Evolutionary conservation across 176 grass and related monocot genomes (phyloP).

Genomic region (Triticum dicoccoides): DNA sequence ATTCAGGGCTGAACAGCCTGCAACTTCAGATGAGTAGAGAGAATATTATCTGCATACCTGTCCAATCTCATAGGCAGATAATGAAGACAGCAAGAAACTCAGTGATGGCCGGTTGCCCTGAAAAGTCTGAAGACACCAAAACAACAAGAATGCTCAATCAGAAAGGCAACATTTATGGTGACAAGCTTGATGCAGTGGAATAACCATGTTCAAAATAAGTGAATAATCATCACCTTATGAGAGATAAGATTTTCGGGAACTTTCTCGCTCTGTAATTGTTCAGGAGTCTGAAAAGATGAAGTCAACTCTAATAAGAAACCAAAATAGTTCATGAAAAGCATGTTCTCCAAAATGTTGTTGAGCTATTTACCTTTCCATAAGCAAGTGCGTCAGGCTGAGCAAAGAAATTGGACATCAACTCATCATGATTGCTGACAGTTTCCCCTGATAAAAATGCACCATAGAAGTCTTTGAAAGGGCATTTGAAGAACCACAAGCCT

Average conservation of each 20-base stretch:
- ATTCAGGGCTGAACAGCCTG: neutral
- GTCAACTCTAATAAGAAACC: constrained; percentile 10
- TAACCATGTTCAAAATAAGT: neutral
- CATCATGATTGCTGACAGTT: constrained; percentile 94
- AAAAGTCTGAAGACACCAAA: constrained; percentile 59
- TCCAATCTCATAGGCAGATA: constrained; percentile 84
- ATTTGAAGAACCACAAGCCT: constrained; percentile 15
- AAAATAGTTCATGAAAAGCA: constrained; percentile 15
- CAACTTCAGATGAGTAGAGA: constrained; percentile 1
- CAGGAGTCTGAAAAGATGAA: constrained; percentile 65
- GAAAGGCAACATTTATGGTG: constrained; percentile 27
- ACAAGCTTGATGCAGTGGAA: neutral
- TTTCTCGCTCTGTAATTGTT: constrained; percentile 68
- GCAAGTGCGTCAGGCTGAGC: constrained; percentile 99
- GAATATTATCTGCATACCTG: constrained; percentile 54
- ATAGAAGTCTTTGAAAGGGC: constrained; percentile 19
- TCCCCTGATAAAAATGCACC: constrained; percentile 55
- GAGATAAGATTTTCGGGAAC: constrained; percentile 75
- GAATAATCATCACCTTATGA: constrained; percentile 65
- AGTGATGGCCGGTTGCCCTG: constrained; percentile 82
- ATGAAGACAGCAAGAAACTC: constrained; percentile 71
- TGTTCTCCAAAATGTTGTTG: neutral
- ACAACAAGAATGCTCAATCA: neutral
- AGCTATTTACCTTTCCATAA: constrained; percentile 82
- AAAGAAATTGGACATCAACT: constrained; percentile 99